A percentile compares a stretch with the other conserved stretches of the same genome.
Evolutionary conservation across 805 yeast genomes (phyloP).

Genomic region (Cyberlindnera lachancei): DNA sequence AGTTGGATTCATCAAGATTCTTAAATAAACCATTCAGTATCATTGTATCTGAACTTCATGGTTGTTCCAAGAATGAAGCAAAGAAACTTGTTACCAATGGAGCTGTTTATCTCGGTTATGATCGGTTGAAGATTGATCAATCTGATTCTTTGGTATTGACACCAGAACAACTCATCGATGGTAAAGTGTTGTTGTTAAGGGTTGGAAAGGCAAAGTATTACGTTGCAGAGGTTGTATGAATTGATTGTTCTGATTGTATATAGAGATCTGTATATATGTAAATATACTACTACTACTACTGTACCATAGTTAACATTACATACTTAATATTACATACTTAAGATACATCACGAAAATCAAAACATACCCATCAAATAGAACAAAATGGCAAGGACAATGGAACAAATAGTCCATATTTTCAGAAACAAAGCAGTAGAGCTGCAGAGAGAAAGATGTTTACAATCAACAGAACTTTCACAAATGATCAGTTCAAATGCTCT

Average conservation of each 20-base stretch:
- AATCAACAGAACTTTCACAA: no score
- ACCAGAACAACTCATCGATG: slow-evolving; percentile 47
- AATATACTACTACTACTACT: not conserved
- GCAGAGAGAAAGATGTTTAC: no score
- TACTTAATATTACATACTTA: no score
- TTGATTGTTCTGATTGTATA: not conserved
- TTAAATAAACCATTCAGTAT: slow-evolving; percentile 38
- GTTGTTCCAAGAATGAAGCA: slow-evolving; percentile 49
- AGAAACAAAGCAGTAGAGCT: no score
- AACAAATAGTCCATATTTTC: no score
- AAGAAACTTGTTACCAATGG: slow-evolving; percentile 59
- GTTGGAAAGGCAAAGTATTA: slow-evolving; percentile 67
- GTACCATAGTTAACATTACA: no score
- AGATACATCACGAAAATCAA: no score
- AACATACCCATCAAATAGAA: no score
- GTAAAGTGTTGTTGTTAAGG: slow-evolving; percentile 54
- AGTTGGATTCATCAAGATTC: slow-evolving; percentile 29
- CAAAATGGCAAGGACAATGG: no score
- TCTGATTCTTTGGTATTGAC: slow-evolving; percentile 44
- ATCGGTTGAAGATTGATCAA: slow-evolving; percentile 44
- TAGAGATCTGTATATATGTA: not conserved
- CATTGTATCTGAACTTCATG: slow-evolving; percentile 41
- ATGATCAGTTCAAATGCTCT: not conserved
- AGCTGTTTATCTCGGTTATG: slow-evolving; percentile 63
- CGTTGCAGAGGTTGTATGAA: slow-evolving; percentile 35